Evolutionary conservation across 2,329 filamentous ascomycete genomes (phyloP), one percentile per base, ranked within the genome.

Genomic region (Epichloe festucae): DNA sequence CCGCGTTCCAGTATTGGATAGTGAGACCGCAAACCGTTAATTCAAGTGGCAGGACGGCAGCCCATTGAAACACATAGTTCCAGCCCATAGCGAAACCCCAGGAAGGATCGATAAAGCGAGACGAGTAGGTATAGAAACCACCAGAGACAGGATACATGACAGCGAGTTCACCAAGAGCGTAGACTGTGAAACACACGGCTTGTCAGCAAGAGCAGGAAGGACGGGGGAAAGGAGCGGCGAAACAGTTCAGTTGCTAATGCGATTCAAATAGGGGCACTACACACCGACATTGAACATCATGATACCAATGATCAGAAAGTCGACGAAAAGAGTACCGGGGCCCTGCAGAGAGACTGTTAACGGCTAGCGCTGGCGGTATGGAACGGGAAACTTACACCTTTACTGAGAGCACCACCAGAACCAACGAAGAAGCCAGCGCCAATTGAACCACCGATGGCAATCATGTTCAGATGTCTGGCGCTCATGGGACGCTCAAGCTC

Each of bases 361-460:
- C 74, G 75, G 52, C 78, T 11, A 10, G 27, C 27, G 27, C 27
- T 10, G 10, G 27, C 76, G 59, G 74, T 73, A 63, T 78, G 78
- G 2, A 21, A 21, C 4, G 3, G 27, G 27, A 31, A 57, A 58
- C 70, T 63, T 67, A 71, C 74, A 65, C 78, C 78, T 52, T 67
- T 71, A 55, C 59, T 61, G 12, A 81, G 65, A 46, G 78, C 77
- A 58, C 66, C 62, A 57, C 78, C 78, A 38, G 77, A 79, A 59
- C 78, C 77, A 60, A 81, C 78, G 64, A 81, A 81, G 69, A 81
- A 79, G 67, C 78, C 78, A 62, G 78, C 78, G 63, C 78, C 78
- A 52, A 81, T 81, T 36, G 77, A 78, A 53, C 77, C 78, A 60
- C 77, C 77, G 52, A 81, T 79, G 60, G 77, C 76, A 64, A 81